phyloP scores from a whole-genome alignment of 2,329 filamentous ascomycete species.

The Trichophyton simii region DNA sequence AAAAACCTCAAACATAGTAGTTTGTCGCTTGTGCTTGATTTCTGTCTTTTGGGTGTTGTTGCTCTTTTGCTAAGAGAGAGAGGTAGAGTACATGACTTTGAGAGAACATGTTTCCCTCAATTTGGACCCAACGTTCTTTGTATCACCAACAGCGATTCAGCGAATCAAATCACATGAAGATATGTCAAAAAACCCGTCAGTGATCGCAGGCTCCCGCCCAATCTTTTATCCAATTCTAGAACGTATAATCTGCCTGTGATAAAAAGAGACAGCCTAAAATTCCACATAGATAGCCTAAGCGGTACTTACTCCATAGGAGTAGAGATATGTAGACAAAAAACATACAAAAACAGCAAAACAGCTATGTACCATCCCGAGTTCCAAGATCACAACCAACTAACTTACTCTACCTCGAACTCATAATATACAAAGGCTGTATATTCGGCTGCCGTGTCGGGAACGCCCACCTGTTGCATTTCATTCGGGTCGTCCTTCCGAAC shows the following conservation, averaged over 20 bases:
- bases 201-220: neutral
- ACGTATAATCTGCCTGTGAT: neutral
- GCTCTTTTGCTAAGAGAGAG: too few relatives aligned
- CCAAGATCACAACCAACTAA: neutral
- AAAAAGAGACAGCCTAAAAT: neutral
- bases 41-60: too few relatives aligned
- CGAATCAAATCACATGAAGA: neutral
- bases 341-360: neutral
- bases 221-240: neutral
- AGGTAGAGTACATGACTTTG: too few relatives aligned
- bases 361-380: neutral
- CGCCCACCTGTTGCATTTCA: conserved; percentile 55
- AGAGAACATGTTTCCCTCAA: neutral
- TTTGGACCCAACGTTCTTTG: neutral
- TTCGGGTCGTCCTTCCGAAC: conserved; percentile 82
- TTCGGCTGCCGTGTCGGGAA: conserved; percentile 56
- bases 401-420: conserved; percentile 63
- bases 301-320: neutral
- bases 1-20: too few relatives aligned
- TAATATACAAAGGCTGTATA: conserved; percentile 98
- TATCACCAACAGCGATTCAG: neutral
- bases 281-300: neutral
- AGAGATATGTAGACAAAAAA: neutral
- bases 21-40: too few relatives aligned
- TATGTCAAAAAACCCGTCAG: neutral